Base-by-base conservation (phyloP, 805 yeast species). In the Kodamaea jinghongensis region DNA sequence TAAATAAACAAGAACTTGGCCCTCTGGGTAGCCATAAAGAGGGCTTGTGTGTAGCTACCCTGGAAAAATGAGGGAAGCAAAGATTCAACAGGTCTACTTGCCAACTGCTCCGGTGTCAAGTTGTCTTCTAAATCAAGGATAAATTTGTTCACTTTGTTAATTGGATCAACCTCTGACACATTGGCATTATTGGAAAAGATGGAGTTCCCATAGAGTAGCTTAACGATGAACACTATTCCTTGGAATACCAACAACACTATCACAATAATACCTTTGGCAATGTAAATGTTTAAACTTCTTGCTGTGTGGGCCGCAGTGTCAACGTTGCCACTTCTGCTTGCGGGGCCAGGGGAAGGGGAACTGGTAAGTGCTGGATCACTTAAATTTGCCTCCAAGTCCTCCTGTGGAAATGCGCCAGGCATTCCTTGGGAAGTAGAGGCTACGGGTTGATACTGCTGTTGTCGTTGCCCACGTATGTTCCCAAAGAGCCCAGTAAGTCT, bases 31-130 rank as follows among this genome's bases (percentile, higher is more conserved):
- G 93, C 84, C 51, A 73, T 67, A 51, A 76, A 80, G 39, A 90
- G 63, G 1, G 96, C 90, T 42, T 83, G 82, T 1, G 90, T 79
- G 61, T 89, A 91, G 26, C 95, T 83, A 11, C 89, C 89, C 50
- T 78, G 80, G 42, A 76, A 73, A 49, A 86, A 81, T 37, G 62
- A 74, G 37, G 72, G 71, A 38, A 65, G 50, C 16, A 39, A 31
- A 7, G 34, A 12, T 12, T 35, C 8, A 3, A 31, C 42, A 6
- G 39, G 16, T n/a, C 32, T 37, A 2, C 17, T 28, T 2, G 38
- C 34, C 6, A 39, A 46, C 26, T 50, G 49, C 44, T 61, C 46
- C 1, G 63, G 62, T 17, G 55, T 46, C 17, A 65, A 47, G 36
- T 52, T 60, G 22, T 77, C 81, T 51, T 79, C 81, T 36, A 82